These are phyloP conservation scores for Ustilago sp. DNA, from an alignment of 1,284 basidiomycete genomes.

Conservation along the genomic window DNA sequence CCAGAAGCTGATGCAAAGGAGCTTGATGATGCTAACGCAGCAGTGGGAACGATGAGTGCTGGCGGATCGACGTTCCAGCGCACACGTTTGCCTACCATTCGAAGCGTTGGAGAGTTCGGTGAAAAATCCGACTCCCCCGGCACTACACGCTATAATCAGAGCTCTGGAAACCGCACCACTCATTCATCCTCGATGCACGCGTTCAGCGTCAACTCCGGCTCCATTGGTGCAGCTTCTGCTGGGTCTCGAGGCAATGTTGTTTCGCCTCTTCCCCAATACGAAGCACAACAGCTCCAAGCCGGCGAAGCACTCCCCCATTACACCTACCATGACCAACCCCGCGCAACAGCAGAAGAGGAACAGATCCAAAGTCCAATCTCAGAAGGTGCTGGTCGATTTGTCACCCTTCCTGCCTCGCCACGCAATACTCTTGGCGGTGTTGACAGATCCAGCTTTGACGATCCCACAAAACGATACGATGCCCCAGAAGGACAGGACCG, in stretches of 20 bases:
- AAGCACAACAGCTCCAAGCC: slow-evolving; percentile 16
- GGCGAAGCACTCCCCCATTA: slow-evolving; percentile 33
- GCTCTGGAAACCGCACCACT: slow-evolving; percentile 3
- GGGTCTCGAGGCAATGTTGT: slow-evolving; percentile 9
- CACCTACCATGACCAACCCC: slow-evolving; percentile 18
- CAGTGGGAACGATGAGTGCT: slow-evolving; percentile 5
- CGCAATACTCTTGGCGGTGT: slow-evolving; percentile 16
- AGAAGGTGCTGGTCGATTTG: slow-evolving; percentile 19
- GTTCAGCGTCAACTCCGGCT: slow-evolving; percentile 7
- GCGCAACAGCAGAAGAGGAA: slow-evolving; percentile 9
- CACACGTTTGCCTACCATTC: slow-evolving; percentile 51
- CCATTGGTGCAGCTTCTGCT: slow-evolving; percentile 15
- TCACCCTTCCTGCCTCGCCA: slow-evolving; percentile 36
- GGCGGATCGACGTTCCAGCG: slow-evolving; percentile 10
- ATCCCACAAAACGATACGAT: slow-evolving; percentile 3
- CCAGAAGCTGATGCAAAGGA: slow-evolving; percentile 10
- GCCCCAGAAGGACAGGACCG: neutral
- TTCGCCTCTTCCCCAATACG: slow-evolving; percentile 37
- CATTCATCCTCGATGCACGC: slow-evolving; percentile 8
- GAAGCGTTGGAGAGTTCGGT: slow-evolving; percentile 56
- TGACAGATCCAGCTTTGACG: slow-evolving; percentile 11
- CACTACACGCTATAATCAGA: neutral
- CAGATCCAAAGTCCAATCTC: slow-evolving; percentile 13
- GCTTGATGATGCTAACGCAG: slow-evolving; percentile 1
- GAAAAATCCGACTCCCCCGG: slow-evolving; percentile 35